phyloP scores from a whole-genome alignment of 2,329 filamentous ascomycete genomes.

The Biscogniauxia sp. region DNA sequence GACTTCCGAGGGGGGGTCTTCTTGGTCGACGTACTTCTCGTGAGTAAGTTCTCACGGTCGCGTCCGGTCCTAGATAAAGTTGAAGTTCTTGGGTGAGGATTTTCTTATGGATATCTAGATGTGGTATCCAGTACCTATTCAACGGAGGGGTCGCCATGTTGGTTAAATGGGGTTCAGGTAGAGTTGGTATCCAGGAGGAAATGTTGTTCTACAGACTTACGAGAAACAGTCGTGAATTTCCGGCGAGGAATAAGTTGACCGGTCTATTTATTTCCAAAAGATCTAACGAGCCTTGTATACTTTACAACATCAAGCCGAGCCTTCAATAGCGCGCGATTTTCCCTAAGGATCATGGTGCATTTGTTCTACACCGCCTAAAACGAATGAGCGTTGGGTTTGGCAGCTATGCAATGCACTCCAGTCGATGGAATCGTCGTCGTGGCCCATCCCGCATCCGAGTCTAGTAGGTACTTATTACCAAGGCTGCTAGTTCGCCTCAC shows the following conservation, averaged over 20 bases:
- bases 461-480: conserved; percentile 20
- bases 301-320: not conserved
- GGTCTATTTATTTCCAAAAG: not conserved
- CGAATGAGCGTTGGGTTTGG: conserved; percentile 15
- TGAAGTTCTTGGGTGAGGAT: conserved; percentile 59
- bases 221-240: conserved; percentile 15
- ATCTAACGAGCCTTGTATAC: not conserved
- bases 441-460: conserved; percentile 25
- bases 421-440: conserved; percentile 20
- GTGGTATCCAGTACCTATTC: conserved; percentile 62
- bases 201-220: conserved; percentile 8
- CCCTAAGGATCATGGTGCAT: conserved; percentile 5
- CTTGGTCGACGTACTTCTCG: conserved; percentile 45
- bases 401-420: conserved; percentile 20
- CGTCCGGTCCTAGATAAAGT: conserved; percentile 56
- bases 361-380: conserved; percentile 20
- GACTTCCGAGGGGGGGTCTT: conserved; percentile 13
- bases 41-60: conserved; percentile 56
- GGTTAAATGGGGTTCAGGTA: conserved; percentile 6
- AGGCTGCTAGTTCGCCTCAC: conserved; percentile 30
- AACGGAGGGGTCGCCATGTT: conserved; percentile 40
- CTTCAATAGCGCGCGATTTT: not conserved
- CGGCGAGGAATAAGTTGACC: conserved; percentile 2
- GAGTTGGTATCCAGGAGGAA: conserved; percentile 5
- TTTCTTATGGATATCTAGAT: conserved; percentile 58